A percentile compares a stretch with the other conserved stretches of the same genome.
Conservation (phyloP, 495 filamentous ascomycete genomes). For the Symbiotaphrina buchneri region DNA sequence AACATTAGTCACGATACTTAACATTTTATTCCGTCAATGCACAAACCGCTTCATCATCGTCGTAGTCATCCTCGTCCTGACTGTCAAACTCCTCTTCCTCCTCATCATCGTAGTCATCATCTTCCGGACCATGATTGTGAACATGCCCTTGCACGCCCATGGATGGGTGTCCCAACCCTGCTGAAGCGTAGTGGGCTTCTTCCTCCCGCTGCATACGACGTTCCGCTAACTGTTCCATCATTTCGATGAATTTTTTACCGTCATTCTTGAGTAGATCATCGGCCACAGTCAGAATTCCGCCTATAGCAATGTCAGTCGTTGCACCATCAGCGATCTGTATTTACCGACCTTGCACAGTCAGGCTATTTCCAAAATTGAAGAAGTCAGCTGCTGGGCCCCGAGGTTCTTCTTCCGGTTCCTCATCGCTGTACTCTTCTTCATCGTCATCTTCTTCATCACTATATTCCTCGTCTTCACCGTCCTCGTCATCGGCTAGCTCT, state of each 20-base stretch:
- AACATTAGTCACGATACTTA: conserved; percentile 12
- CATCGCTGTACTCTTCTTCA: conserved; percentile 30
- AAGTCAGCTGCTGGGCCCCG: conserved; percentile 44
- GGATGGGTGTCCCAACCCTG: conserved; percentile 30
- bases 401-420: conserved; percentile 28
- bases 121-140: conserved; percentile 42
- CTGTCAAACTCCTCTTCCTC: conserved; percentile 80
- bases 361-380: conserved; percentile 90
- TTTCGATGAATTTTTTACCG: conserved; percentile 98
- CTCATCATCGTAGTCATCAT: conserved; percentile 60
- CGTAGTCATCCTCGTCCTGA: conserved; percentile 67
- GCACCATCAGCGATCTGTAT: not conserved
- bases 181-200: conserved; percentile 51
- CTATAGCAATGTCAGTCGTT: conserved; percentile 24
- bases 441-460: conserved; percentile 23
- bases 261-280: conserved; percentile 98
- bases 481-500: conserved; percentile 23
- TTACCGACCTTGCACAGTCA: conserved; percentile 80
- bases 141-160: conserved; percentile 16
- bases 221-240: conserved; percentile 99
- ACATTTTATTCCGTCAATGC: conserved; percentile 8
- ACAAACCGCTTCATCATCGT: conserved; percentile 65
- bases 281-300: conserved; percentile 94
- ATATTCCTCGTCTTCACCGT: conserved; percentile 23
- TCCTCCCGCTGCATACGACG: conserved; percentile 91